phyloP scores from a whole-genome alignment of 2,329 filamentous ascomycete genomes.

The Penicillium sp. region DNA sequence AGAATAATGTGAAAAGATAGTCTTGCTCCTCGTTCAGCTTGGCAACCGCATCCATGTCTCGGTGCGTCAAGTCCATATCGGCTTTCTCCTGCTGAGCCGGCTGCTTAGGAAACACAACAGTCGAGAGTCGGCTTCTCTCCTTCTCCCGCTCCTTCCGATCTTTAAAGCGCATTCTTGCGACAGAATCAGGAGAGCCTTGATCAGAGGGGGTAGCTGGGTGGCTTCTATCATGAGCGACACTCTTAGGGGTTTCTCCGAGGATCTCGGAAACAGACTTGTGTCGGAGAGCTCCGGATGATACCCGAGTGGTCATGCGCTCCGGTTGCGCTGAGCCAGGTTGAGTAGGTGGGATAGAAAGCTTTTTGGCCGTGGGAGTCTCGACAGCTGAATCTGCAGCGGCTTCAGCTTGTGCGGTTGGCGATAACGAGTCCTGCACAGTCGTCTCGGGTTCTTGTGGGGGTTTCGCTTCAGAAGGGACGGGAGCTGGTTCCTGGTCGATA shows the following conservation, averaged over 20 bases:
- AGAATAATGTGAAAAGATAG: slow-evolving; percentile 64
- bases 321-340: slow-evolving; percentile 37
- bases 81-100: slow-evolving; percentile 52
- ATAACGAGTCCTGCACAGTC: slow-evolving; percentile 14
- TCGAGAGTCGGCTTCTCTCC: slow-evolving; percentile 63
- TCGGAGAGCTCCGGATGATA: slow-evolving; percentile 68
- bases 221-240: slow-evolving; percentile 35
- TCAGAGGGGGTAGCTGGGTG: slow-evolving; percentile 25
- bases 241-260: slow-evolving; percentile 58
- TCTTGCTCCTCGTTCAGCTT: slow-evolving; percentile 52
- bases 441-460: slow-evolving; percentile 13
- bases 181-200: slow-evolving; percentile 32
- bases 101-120: slow-evolving; percentile 75
- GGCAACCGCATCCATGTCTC: slow-evolving; percentile 50
- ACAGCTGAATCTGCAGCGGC: slow-evolving; percentile 12
- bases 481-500: slow-evolving; percentile 16
- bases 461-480: slow-evolving; percentile 14
- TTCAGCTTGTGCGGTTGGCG: slow-evolving; percentile 17
- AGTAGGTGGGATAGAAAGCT: slow-evolving; percentile 21
- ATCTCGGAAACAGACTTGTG: slow-evolving; percentile 74
- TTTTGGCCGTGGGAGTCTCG: slow-evolving; percentile 20
- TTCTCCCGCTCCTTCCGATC: slow-evolving; percentile 60
- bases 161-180: slow-evolving; percentile 44
- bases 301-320: slow-evolving; percentile 66
- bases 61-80: slow-evolving; percentile 40